Percentiles rank a stretch among this genome's conserved stretches.
Conservation (phyloP, 768 basidiomycete species). For the Boletellus ananiceps region DNA sequence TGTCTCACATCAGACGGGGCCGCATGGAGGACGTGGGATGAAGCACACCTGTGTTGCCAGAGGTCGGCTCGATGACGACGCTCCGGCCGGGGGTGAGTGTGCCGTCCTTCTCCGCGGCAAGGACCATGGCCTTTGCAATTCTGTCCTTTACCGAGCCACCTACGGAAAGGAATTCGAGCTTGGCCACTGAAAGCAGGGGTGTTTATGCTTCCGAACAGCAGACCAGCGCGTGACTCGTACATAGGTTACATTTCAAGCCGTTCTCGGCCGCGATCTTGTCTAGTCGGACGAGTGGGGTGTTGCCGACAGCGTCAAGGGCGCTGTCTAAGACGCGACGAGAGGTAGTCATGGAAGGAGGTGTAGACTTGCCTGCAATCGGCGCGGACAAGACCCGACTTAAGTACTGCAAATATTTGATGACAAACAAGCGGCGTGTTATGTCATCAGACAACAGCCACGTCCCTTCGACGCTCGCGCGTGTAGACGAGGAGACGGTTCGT, state of each 20-base stretch:
- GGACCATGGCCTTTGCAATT: constrained; percentile 95
- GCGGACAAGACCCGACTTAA: not conserved
- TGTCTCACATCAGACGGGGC: not conserved
- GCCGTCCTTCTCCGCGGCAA: constrained; percentile 87
- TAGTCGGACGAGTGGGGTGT: constrained; percentile 87
- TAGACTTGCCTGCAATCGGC: not conserved
- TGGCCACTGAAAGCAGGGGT: constrained; percentile 57
- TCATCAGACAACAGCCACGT: too few relatives aligned
- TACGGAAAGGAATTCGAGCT: constrained; percentile 84
- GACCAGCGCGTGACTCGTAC: constrained; percentile 43
- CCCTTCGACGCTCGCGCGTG: too few relatives aligned
- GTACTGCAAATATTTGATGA: not conserved
- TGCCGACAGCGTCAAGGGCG: constrained; percentile 81
- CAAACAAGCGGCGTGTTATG: not conserved
- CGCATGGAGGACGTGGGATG: not conserved
- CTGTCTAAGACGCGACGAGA: constrained; percentile 58
- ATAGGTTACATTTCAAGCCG: constrained; percentile 82
- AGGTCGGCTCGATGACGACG: constrained; percentile 92
- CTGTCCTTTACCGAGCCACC: constrained; percentile 96
- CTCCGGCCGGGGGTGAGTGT: constrained; percentile 81
- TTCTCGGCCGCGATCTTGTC: constrained; percentile 71
- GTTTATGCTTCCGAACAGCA: not conserved
- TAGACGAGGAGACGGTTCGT: too few relatives aligned
- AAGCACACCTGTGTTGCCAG: constrained; percentile 85
- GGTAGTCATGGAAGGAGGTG: constrained; percentile 24